A percentile compares a stretch with the other conserved stretches of the same genome.
Evolutionary conservation across 768 basidiomycete species (phyloP).

Genomic region (Xerocomellus intermedius): DNA sequence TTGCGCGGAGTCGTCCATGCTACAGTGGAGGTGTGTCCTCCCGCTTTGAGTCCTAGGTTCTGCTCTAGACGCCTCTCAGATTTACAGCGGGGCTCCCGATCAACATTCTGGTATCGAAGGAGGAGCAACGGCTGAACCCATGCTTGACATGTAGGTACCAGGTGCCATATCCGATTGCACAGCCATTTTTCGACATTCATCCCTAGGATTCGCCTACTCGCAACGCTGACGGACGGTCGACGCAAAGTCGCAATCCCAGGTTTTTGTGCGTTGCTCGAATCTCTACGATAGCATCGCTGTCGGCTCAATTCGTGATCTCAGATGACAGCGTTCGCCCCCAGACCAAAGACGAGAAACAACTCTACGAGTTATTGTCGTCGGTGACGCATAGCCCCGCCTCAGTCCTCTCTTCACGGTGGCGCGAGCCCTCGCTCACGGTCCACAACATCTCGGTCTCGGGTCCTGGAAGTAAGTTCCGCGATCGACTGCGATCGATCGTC

Average conservation of each 20-base stretch:
- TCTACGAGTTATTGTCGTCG: slow-evolving; percentile 67
- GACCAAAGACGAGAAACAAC: slow-evolving; percentile 61
- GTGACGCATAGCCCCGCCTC: slow-evolving; percentile 68
- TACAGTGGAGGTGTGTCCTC: slow-evolving; percentile 55
- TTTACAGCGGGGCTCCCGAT: slow-evolving; percentile 72
- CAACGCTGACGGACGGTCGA: slow-evolving; percentile 59
- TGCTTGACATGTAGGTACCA: slow-evolving; percentile 79
- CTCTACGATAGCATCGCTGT: not conserved
- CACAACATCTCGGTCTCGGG: slow-evolving; percentile 85
- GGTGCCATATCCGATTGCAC: not conserved
- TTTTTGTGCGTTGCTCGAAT: slow-evolving; percentile 64
- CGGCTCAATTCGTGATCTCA: slow-evolving; percentile 27
- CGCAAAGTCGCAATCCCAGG: slow-evolving; percentile 67
- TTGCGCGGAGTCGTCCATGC: slow-evolving; percentile 93
- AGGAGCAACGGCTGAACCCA: slow-evolving; percentile 83
- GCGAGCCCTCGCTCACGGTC: slow-evolving; percentile 86
- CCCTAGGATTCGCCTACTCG: slow-evolving; percentile 72
- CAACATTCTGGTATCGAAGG: slow-evolving; percentile 95
- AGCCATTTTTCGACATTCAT: not conserved
- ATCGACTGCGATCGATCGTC: not conserved
- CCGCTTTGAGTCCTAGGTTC: not conserved
- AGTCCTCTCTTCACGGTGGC: slow-evolving; percentile 77
- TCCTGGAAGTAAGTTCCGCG: slow-evolving; percentile 57
- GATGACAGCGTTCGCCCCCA: slow-evolving; percentile 76
- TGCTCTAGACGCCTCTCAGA: slow-evolving; percentile 36